These are phyloP conservation scores for Breviolum minutum DNA, from an alignment of 73 alveolate species.

Conservation along the genomic window DNA sequence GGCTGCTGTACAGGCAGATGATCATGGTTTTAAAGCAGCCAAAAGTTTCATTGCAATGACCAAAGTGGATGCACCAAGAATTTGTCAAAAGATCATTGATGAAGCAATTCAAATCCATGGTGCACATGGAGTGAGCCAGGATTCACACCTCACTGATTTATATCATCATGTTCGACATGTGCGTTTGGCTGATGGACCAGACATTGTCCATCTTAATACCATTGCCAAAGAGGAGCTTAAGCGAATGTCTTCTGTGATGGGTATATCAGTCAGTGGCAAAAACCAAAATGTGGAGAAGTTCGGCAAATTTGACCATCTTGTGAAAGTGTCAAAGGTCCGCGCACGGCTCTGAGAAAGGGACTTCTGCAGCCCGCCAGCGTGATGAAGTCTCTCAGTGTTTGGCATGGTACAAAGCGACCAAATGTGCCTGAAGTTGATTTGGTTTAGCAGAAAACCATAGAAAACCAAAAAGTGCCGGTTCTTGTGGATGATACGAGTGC, in stretches of 20 bases:
- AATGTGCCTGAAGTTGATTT: background rate
- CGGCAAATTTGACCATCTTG: constrained; percentile 61
- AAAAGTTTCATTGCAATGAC: constrained; percentile 71
- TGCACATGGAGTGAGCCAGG: constrained; percentile 92
- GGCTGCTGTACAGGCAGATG: constrained; percentile 93
- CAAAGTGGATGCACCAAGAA: constrained; percentile 83
- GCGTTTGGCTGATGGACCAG: constrained; percentile 97
- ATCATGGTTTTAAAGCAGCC: constrained; percentile 87
- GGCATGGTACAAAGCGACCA: constrained; percentile 5
- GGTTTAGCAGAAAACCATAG: background rate
- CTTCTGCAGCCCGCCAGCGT: background rate
- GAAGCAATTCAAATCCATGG: constrained; percentile 94
- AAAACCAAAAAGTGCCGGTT: background rate
- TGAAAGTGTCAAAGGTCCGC: background rate
- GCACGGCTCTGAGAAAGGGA: constrained; percentile 15
- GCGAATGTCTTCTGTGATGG: constrained; percentile 73
- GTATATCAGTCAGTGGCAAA: constrained; percentile 49
- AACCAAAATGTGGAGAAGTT: constrained; percentile 61
- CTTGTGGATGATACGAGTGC: background rate
- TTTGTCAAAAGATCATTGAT: constrained; percentile 65
- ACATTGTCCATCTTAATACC: constrained; percentile 96
- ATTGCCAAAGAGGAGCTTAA: constrained; percentile 95
- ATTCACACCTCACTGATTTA: constrained; percentile 68
- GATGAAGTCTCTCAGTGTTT: background rate
- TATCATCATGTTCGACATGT: constrained; percentile 96